Conservation (phyloP, 2,329 filamentous ascomycete genomes). For the Coniochaeta sp. region DNA sequence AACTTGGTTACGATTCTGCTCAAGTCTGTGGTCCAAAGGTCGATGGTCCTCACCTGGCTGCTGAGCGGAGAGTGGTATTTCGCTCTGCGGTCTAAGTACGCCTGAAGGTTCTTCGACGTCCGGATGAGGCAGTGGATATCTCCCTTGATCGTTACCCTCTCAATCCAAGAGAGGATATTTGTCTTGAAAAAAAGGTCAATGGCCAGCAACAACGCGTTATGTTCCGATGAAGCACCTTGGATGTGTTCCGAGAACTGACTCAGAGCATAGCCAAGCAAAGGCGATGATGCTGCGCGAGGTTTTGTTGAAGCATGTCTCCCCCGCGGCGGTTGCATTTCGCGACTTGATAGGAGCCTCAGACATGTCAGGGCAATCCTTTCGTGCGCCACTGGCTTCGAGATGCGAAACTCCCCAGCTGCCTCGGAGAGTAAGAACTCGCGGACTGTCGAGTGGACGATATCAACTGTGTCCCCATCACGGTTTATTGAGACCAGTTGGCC, state of each 20-base stretch:
- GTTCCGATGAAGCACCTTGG: constrained; percentile 9
- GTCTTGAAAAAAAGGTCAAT: constrained; percentile 18
- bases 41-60: constrained; percentile 15
- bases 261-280: constrained; percentile 17
- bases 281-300: constrained; percentile 5
- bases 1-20: constrained; percentile 24
- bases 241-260: constrained; percentile 20
- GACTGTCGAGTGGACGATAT: constrained; percentile 21
- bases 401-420: constrained; percentile 16
- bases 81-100: constrained; percentile 16
- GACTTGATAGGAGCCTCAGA: constrained; percentile 14
- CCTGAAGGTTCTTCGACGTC: constrained; percentile 16
- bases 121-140: constrained; percentile 15
- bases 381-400: constrained; percentile 15
- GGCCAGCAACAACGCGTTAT: constrained; percentile 13
- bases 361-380: constrained; percentile 17
- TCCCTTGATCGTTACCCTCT: constrained; percentile 14
- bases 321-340: constrained; percentile 14
- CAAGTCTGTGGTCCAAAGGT: constrained; percentile 24
- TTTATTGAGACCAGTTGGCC: constrained; percentile 23
- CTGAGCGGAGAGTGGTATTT: constrained; percentile 16
- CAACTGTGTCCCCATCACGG: constrained; percentile 8
- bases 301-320: constrained; percentile 5
- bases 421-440: constrained; percentile 19
- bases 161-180: constrained; percentile 22